phyloP scores from a whole-genome alignment of 1,139 yeast species.

The Candida freyschussii region DNA sequence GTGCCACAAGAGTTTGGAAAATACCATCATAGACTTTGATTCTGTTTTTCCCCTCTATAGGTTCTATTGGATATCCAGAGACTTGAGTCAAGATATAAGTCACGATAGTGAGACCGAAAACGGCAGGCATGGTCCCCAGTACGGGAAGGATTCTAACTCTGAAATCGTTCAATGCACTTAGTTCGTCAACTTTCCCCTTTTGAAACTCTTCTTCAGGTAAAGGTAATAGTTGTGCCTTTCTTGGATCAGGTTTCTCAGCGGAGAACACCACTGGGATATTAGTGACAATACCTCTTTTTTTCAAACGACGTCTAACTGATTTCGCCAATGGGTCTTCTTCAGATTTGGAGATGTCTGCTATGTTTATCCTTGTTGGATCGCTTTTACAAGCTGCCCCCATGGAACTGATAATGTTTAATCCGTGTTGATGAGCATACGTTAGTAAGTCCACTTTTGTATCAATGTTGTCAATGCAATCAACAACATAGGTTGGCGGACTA shows the following conservation, averaged over 20 bases:
- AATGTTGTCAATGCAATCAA: constrained; percentile 93
- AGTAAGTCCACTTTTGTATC: constrained; percentile 90
- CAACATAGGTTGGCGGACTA: constrained; percentile 64
- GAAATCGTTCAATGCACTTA: constrained; percentile 83
- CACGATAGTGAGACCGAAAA: constrained; percentile 88
- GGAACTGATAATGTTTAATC: constrained; percentile 68
- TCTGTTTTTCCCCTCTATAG: constrained; percentile 88
- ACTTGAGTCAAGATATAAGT: constrained; percentile 74
- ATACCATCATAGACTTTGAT: constrained; percentile 79
- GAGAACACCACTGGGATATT: constrained; percentile 89
- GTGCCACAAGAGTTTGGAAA: constrained; percentile 80
- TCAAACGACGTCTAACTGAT: constrained; percentile 75
- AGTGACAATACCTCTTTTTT: constrained; percentile 65
- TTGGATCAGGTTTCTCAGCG: constrained; percentile 94
- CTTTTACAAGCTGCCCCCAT: constrained; percentile 97
- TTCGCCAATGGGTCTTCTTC: constrained; percentile 95
- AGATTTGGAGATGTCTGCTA: constrained; percentile 72
- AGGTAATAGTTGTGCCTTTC: constrained; percentile 83
- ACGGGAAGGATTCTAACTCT: constrained; percentile 93
- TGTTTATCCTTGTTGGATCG: constrained; percentile 75
- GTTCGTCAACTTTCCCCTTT: constrained; percentile 80
- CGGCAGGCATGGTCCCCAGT: constrained; percentile 93
- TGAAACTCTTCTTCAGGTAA: constrained; percentile 73
- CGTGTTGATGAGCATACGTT: constrained; percentile 59
- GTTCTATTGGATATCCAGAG: constrained; percentile 84